Conservation (phyloP, 768 basidiomycete genomes). For the Boletus tomentosulus region DNA sequence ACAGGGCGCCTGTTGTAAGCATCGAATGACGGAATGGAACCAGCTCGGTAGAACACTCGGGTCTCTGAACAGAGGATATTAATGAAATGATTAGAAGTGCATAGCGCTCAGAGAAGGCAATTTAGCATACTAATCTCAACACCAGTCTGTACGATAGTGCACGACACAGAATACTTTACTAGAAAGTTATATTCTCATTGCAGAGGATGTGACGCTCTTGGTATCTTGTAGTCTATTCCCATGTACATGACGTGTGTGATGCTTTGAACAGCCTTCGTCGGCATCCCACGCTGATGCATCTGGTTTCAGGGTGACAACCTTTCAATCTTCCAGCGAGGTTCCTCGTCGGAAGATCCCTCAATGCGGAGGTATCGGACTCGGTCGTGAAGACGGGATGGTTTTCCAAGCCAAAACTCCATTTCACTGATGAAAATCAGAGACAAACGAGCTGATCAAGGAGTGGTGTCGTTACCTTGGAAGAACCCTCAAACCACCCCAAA, state of each 20-base stretch:
- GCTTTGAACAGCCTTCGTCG: not conserved
- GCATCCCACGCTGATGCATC: not conserved
- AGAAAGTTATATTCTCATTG: not conserved
- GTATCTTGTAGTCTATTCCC: conserved; percentile 9
- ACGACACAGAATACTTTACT: not conserved
- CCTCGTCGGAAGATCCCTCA: conserved; percentile 43
- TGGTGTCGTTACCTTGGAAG: conserved; percentile 64
- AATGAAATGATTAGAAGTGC: not conserved
- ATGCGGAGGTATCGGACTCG: conserved; percentile 73
- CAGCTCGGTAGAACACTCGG: not conserved
- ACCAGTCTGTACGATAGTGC: not conserved
- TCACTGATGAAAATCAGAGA: conserved; percentile 51
- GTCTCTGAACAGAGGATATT: not conserved
- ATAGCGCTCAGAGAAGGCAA: not conserved
- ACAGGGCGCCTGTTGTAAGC: not conserved
- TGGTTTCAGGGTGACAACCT: conserved; percentile 63
- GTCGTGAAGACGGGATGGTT: conserved; percentile 92
- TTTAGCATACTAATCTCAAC: not conserved
- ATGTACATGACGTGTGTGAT: not conserved
- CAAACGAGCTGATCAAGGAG: not conserved
- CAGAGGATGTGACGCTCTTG: not conserved
- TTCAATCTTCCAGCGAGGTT: conserved; percentile 71
- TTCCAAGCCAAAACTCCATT: conserved; percentile 96
- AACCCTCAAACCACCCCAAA: conserved; percentile 97
- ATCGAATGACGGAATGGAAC: not conserved